Base-by-base conservation (phyloP, 2,329 filamentous ascomycete genomes). In the Fusarium globosum region DNA sequence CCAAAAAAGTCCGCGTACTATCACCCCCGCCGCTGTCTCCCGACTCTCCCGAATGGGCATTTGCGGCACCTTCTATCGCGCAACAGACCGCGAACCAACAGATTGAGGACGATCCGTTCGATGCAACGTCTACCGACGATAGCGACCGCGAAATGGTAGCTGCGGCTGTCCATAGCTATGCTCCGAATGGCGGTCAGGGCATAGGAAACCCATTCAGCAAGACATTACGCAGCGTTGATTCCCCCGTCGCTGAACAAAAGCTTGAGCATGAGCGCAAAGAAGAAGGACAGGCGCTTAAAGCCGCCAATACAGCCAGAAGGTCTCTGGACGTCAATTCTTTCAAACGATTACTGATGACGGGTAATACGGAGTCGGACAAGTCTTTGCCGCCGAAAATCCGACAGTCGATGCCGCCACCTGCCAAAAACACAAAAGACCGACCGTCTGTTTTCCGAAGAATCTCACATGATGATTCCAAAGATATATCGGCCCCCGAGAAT, bases 291-390 rank as follows among this genome's bases (percentile, higher is more conserved):
- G 79, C 70, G 15, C 78, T 82, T 55, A 82, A 80, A 69, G 80
- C 79, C 39, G 78, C 77, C 36, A 78, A 80, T 46, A 72, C 79
- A 5, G 75, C 73, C 23, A 86, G 83, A 73, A 83, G 80, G 23
- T 86, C 89, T 0, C 82, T 96, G 71, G 93, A 96, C 78, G 94
- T 96, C 2, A 90, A 94, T 78, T 91, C 93, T 13, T 96, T 96
- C 83, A 91, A 91, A 78, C 88, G 91, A 67, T 83, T 96, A 69
- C 86, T 96, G 53, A 86, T 96, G 83, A 96, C 93, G 1, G 94
- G 94, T 26, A 89, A 90, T 76, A 80, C 88, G 41, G 87, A 68
- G 11, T 65, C 65, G 15, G 72, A 70, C 48, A 58, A 60, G 45
- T 36, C 61, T 43, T 58, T 69, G 28, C 36, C 61, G 30, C 46